Percentiles rank a stretch among this genome's conserved stretches.
Evolutionary conservation across 352 stramenopile genomes (phyloP).

Genomic region (Phytophthora fragariae): DNA sequence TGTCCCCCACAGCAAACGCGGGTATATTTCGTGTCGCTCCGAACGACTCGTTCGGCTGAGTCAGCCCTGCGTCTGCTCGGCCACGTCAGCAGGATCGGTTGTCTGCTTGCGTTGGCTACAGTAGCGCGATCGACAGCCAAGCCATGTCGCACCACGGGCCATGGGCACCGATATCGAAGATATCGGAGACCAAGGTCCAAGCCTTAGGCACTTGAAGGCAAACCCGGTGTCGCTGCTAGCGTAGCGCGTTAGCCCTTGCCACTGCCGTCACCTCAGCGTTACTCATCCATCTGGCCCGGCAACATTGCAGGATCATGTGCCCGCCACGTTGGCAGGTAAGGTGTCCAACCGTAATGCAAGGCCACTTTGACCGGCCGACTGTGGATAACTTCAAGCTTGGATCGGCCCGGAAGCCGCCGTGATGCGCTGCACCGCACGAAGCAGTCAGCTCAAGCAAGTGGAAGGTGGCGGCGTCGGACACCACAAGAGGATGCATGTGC

Average conservation of each 20-base stretch:
- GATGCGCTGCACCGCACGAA: not conserved
- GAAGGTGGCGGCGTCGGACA: not conserved
- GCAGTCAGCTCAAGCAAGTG: not conserved
- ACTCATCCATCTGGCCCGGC: not conserved
- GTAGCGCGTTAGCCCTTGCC: too few relatives aligned
- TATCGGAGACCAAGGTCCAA: too few relatives aligned
- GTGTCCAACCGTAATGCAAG: not conserved
- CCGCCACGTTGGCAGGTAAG: slow-evolving; percentile 15
- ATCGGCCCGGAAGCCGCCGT: not conserved
- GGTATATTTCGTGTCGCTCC: slow-evolving; percentile 22
- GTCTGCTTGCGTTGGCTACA: slow-evolving; percentile 19
- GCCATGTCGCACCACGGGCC: slow-evolving; percentile 4
- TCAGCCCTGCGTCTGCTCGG: slow-evolving; percentile 2
- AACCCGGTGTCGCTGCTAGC: too few relatives aligned
- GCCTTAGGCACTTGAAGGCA: too few relatives aligned
- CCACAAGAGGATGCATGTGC: too few relatives aligned
- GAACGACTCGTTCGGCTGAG: too few relatives aligned
- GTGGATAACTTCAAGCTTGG: not conserved
- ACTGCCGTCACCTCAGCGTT: too few relatives aligned
- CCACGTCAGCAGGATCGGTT: not conserved
- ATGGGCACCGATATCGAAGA: too few relatives aligned
- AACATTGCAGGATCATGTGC: slow-evolving; percentile 18
- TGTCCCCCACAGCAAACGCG: slow-evolving; percentile 12
- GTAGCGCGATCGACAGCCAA: slow-evolving; percentile 15
- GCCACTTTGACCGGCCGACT: not conserved